Evolutionary conservation across 495 filamentous ascomycete genomes (phyloP), one percentile per base, ranked within the genome.

Genomic region (Articulospora tetracladia): DNA sequence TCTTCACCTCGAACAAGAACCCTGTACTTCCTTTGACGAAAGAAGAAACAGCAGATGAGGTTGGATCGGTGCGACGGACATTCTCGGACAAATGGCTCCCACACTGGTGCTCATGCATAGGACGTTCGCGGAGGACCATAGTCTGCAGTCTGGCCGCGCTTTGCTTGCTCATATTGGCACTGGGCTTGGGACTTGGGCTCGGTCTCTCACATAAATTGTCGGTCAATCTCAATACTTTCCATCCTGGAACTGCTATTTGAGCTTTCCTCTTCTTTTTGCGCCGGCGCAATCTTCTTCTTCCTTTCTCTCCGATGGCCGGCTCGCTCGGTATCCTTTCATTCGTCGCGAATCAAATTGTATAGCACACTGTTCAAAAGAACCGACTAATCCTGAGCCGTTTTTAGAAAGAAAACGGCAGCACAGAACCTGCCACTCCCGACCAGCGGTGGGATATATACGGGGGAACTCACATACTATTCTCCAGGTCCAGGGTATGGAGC

Each of bases 391-490:
- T 41, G 20, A 20, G 13, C 17, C 19, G 10, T 23, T 30, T 48
- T 13, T 32, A 61, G 59, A 61, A 63, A 63, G 24, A 63, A 60
- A 23, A 26, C 60, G 0, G 63, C 60, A 30, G 34, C 60, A 0
- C 53, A 67, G 32, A 74, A 82, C 63, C 74, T 87, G 30, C 81
- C 86, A 1, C 81, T 88, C 1, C 84, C 85, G 1, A 74, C 74
- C 53, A 76, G 76, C 59, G 70, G 66, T 0, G 66, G 73, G 2
- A 69, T 72, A 3, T 84, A 85, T 67, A 79, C 73, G 20, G 90
- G 88, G 50, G 84, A 91, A 53, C 66, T 91, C 34, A 92, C 88
- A 0, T 92, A 86, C 74, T 93, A 89, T 68, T 73, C 69, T 22
- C 80, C 88, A 3, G 86, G 72, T 15, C 80, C 87, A 8, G 86